Conservation (phyloP, 2,329 filamentous ascomycete genomes). For the Aspergillus viridinutans region DNA sequence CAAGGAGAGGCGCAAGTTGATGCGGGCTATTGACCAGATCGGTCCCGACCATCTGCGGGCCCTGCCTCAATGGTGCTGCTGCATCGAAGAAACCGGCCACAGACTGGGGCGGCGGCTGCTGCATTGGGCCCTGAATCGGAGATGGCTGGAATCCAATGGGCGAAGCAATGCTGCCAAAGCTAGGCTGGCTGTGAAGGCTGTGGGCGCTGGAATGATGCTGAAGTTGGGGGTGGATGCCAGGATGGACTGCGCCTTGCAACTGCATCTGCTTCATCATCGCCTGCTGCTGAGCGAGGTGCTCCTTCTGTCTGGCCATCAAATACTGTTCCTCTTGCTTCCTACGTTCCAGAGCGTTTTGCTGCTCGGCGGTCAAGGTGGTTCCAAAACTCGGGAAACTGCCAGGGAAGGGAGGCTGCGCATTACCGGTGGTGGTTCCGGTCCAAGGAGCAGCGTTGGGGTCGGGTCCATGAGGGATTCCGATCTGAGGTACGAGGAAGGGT, state of each 20-base stretch:
- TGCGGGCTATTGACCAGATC: constrained; percentile 62
- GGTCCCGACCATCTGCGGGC: constrained; percentile 41
- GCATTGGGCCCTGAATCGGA: constrained; percentile 56
- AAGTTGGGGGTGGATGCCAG: constrained; percentile 57
- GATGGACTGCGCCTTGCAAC: constrained; percentile 50
- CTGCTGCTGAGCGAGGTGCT: constrained; percentile 84
- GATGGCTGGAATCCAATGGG: constrained; percentile 66
- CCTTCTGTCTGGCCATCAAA: constrained; percentile 91
- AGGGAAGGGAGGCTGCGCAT: constrained; percentile 81
- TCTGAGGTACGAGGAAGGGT: constrained; percentile 95
- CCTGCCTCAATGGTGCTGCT: constrained; percentile 40
- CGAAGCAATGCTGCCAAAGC: constrained; percentile 91
- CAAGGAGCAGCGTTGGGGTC: constrained; percentile 52
- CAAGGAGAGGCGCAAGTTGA: constrained; percentile 61
- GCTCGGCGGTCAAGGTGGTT: constrained; percentile 90
- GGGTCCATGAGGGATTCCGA: constrained; percentile 86
- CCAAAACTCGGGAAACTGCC: constrained; percentile 95
- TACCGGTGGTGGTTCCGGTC: constrained; percentile 51
- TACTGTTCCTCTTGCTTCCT: constrained; percentile 98
- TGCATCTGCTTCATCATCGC: constrained; percentile 70
- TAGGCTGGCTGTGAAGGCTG: constrained; percentile 93
- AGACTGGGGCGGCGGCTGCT: constrained; percentile 50
- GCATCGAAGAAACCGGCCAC: constrained; percentile 68
- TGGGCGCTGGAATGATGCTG: constrained; percentile 95
- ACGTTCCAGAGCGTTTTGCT: constrained; percentile 94